phyloP scores from a whole-genome alignment of 2,329 filamentous ascomycete genomes.

The Penicillium palitans region DNA sequence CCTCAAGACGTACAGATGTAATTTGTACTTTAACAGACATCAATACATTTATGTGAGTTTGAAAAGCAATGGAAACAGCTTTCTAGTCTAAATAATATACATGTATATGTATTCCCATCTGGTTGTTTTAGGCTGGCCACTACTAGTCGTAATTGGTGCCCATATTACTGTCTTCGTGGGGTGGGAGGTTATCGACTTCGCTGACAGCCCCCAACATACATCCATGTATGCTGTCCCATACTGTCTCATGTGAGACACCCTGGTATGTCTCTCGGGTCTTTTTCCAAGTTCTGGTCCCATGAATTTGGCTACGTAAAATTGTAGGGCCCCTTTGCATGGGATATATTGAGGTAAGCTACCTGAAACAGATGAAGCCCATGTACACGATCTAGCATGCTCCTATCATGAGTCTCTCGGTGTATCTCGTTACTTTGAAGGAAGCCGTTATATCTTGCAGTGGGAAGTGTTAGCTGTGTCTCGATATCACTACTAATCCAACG shows the following conservation, averaged over 20 bases:
- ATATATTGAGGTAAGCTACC: neutral
- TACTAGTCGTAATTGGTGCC: neutral
- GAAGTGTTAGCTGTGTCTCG: neutral
- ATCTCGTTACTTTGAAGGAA: neutral
- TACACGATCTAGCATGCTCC: neutral
- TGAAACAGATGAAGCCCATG: neutral
- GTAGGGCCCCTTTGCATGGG: neutral
- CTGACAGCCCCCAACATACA: neutral
- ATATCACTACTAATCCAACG: neutral
- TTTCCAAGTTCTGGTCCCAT: neutral
- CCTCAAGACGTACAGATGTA: neutral
- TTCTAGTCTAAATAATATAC: neutral
- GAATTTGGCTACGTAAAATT: neutral
- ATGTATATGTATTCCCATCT: neutral
- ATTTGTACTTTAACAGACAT: neutral
- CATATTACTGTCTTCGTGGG: neutral
- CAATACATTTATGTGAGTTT: neutral
- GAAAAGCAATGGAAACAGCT: no score
- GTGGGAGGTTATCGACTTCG: neutral
- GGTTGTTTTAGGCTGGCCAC: neutral
- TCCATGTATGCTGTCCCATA: neutral
- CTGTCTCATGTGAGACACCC: neutral
- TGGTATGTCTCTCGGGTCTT: neutral
- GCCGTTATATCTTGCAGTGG: neutral
- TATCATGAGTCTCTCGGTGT: neutral